phyloP scores from a whole-genome alignment of 192 early-diverging fungal genomes.

The Coemansia sp. region DNA sequence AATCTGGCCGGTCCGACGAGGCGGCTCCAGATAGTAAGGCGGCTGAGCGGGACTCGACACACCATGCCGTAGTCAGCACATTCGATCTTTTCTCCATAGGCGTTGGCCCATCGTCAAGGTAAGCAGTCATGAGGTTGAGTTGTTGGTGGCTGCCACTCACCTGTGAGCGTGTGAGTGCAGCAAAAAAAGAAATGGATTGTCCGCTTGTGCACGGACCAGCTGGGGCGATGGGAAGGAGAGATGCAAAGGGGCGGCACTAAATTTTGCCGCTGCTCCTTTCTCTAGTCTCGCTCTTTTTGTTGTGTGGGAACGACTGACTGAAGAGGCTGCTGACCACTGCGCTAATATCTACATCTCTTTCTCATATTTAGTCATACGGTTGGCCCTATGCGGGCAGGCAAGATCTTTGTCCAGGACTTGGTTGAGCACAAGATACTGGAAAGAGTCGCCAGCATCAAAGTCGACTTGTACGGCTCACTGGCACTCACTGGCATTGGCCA shows the following conservation, averaged over 20 bases:
- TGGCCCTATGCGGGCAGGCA: conserved; percentile 97
- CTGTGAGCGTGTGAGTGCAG: background rate
- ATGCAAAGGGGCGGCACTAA: background rate
- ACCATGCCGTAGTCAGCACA: conserved; percentile 88
- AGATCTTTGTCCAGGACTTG: conserved; percentile 90
- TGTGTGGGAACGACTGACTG: conserved; percentile 6
- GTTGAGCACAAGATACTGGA: conserved; percentile 67
- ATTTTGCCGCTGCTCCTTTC: background rate
- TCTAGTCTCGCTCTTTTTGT: background rate
- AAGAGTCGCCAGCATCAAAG: conserved; percentile 65
- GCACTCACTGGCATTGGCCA: conserved; percentile 95
- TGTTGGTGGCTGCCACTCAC: conserved; percentile 11
- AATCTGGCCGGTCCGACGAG: conserved; percentile 18
- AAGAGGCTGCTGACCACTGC: background rate
- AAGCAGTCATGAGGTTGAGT: conserved; percentile 33
- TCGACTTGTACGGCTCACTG: conserved; percentile 92
- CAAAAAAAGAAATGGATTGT: conserved; percentile 1
- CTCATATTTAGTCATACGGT: conserved; percentile 72
- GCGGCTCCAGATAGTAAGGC: conserved; percentile 19
- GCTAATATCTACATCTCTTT: background rate
- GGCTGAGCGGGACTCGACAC: conserved; percentile 41
- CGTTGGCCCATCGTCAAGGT: conserved; percentile 87
- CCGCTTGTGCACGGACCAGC: conserved; percentile 36
- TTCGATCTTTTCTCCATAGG: conserved; percentile 98
- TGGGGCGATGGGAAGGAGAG: background rate